phyloP scores from a whole-genome alignment of 1,284 basidiomycete species.

The Fistulinella staudtii region DNA sequence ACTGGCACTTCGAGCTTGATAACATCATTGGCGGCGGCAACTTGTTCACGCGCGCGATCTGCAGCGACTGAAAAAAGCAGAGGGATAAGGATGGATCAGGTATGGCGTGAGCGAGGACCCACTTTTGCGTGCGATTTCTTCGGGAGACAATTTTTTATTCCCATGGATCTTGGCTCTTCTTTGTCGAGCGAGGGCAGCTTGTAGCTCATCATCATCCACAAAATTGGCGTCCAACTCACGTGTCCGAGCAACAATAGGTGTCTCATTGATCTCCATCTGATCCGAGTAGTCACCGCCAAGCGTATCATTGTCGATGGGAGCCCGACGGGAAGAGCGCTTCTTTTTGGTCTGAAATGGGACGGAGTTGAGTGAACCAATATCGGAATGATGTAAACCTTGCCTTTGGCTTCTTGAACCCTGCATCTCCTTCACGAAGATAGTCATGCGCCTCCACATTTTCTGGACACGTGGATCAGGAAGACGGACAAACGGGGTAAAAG shows the following conservation, averaged over 20 bases:
- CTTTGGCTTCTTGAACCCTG: slow-evolving; percentile 93
- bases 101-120: slow-evolving; percentile 27
- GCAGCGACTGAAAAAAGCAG: slow-evolving; percentile 57
- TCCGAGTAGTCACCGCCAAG: slow-evolving; percentile 41
- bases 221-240: slow-evolving; percentile 82
- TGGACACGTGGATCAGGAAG: slow-evolving; percentile 32
- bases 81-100: neutral
- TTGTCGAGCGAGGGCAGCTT: slow-evolving; percentile 86
- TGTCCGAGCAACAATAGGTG: slow-evolving; percentile 54
- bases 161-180: slow-evolving; percentile 81
- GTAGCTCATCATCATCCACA: slow-evolving; percentile 97
- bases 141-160: slow-evolving; percentile 74
- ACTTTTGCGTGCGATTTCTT: slow-evolving; percentile 83
- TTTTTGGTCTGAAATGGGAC: slow-evolving; percentile 75
- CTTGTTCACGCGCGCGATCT: slow-evolving; percentile 53
- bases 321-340: slow-evolving; percentile 74
- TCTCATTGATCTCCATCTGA: slow-evolving; percentile 77
- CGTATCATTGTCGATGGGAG: slow-evolving; percentile 65
- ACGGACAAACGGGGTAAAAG: neutral
- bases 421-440: slow-evolving; percentile 88
- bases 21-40: slow-evolving; percentile 40
- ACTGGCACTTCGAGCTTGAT: slow-evolving; percentile 64
- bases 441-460: slow-evolving; percentile 86
- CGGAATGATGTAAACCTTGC: slow-evolving; percentile 35
- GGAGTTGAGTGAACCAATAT: slow-evolving; percentile 10